A percentile compares a stretch with the other conserved stretches of the same genome.
Evolutionary conservation across 2,329 filamentous ascomycete genomes (phyloP).

Genomic region (Trichoderma sp.): DNA sequence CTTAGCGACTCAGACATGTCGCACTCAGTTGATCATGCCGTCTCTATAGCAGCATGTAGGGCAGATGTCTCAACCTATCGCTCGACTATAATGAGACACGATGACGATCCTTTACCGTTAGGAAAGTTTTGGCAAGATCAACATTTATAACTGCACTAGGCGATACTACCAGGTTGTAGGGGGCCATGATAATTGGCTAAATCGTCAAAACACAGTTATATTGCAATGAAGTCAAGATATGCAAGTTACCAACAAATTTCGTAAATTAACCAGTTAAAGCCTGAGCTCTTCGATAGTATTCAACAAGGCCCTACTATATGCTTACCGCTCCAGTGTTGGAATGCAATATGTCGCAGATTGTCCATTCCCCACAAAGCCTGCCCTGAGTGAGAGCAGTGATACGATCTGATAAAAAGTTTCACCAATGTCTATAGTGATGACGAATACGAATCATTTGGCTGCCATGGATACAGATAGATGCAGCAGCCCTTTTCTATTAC

Average conservation of each 20-base stretch:
- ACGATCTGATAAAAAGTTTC: not conserved
- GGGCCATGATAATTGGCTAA: not conserved
- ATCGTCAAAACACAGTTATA: not conserved
- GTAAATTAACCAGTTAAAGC: not conserved
- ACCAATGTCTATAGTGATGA: not conserved
- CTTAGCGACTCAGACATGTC: not conserved
- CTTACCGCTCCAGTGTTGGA: not conserved
- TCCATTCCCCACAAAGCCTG: not conserved
- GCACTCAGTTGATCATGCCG: not conserved
- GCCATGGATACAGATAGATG: not conserved
- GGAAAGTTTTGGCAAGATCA: not conserved
- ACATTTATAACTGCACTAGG: not conserved
- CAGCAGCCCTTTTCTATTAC: not conserved
- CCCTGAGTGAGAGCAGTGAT: not conserved
- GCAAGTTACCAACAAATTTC: not conserved
- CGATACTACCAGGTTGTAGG: not conserved
- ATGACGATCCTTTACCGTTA: not conserved
- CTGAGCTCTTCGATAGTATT: not conserved
- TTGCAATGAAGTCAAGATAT: not conserved
- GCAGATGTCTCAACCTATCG: not conserved
- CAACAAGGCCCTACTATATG: not conserved
- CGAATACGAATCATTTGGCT: not conserved
- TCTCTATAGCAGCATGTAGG: not conserved
- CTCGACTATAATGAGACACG: not conserved
- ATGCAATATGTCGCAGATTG: not conserved